These are phyloP conservation scores for Helicostylum pulchrum DNA, from an alignment of 192 early-diverging fungal species.

Conservation along the genomic window DNA sequence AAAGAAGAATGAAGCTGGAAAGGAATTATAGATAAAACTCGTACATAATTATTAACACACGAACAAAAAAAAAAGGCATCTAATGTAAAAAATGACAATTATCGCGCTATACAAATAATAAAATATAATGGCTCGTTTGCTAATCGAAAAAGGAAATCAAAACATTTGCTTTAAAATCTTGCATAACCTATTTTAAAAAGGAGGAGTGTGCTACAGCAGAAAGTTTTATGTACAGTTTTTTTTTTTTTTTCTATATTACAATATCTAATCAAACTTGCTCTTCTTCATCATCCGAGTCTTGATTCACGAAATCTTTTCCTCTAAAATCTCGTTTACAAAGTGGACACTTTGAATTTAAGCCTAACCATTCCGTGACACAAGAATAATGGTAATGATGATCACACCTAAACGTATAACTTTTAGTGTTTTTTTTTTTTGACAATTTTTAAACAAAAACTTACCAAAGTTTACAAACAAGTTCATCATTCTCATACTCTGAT, in stretches of 20 bases:
- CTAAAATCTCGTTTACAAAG: slow-evolving; percentile 64
- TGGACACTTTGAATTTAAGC: slow-evolving; percentile 71
- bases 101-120: background rate
- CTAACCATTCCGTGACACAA: slow-evolving; percentile 83
- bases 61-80: background rate
- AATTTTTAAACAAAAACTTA: slow-evolving; percentile 22
- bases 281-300: slow-evolving; percentile 10
- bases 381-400: slow-evolving; percentile 78
- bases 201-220: background rate
- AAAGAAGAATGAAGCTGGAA: background rate
- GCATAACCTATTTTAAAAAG: too few relatives aligned
- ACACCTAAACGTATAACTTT: slow-evolving; percentile 30
- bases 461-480: slow-evolving; percentile 66
- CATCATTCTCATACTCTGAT: slow-evolving; percentile 70
- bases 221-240: background rate
- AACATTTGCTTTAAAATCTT: background rate
- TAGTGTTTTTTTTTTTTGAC: background rate
- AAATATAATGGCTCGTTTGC: too few relatives aligned
- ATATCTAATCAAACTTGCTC: background rate
- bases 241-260: background rate
- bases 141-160: background rate
- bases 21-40: too few relatives aligned
- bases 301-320: slow-evolving; percentile 27
- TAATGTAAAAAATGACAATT: too few relatives aligned
- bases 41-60: background rate